Conservation (phyloP, 73 alveolate genomes). For the Stentor roeselii region DNA sequence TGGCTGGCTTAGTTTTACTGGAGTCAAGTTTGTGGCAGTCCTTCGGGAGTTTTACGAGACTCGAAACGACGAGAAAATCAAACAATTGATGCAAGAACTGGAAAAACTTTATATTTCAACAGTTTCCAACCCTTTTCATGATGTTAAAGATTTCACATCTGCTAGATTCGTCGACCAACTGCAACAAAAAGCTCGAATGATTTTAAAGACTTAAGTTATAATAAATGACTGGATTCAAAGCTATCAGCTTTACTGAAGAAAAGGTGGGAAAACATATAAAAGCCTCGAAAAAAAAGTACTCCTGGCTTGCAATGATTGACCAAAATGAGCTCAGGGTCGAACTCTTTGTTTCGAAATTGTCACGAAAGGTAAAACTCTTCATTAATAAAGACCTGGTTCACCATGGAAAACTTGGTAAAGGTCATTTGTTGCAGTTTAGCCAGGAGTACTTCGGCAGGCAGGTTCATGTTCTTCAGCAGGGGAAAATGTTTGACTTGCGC, state of each 20-base stretch:
- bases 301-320: constrained; percentile 69
- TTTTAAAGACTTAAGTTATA: neutral
- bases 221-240: neutral
- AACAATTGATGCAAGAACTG: constrained; percentile 2
- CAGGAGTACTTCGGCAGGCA: neutral
- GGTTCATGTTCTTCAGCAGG: constrained; percentile 3
- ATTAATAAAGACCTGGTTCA: constrained; percentile 48
- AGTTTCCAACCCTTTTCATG: constrained; percentile 23
- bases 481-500: neutral
- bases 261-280: constrained; percentile 16
- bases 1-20: constrained; percentile 25
- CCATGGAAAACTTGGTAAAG: neutral
- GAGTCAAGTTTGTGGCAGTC: constrained; percentile 19
- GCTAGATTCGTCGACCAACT: neutral
- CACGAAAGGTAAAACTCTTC: constrained; percentile 74
- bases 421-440: neutral
- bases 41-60: neutral
- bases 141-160: neutral
- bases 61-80: constrained; percentile 26
- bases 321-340: constrained; percentile 68
- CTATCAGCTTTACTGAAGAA: neutral
- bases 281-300: constrained; percentile 62
- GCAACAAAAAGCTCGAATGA: neutral
- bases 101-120: neutral
- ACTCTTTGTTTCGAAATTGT: constrained; percentile 60